phyloP scores from a whole-genome alignment of 2,329 filamentous ascomycete genomes.

The Lachnellula occidentalis region DNA sequence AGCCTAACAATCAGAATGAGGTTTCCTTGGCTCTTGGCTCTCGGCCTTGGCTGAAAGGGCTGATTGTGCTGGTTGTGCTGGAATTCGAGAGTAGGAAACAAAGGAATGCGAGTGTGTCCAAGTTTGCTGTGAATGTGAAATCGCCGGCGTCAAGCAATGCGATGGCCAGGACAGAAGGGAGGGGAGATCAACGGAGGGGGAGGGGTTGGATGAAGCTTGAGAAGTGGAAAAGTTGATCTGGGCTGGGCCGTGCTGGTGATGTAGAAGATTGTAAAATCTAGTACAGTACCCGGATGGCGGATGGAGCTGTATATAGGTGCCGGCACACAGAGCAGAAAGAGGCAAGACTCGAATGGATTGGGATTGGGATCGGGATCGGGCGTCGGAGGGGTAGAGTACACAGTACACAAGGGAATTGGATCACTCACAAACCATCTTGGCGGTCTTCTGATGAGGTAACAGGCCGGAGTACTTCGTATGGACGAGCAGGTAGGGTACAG shows the following conservation, averaged over 20 bases:
- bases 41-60: background rate
- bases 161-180: slow-evolving; percentile 3
- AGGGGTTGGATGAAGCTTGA: background rate
- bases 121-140: slow-evolving; percentile 3
- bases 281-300: background rate
- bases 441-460: slow-evolving; percentile 5
- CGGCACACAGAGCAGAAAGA: too few species aligned
- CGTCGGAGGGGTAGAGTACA: slow-evolving; percentile 3
- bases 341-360: too few species aligned
- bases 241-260: background rate
- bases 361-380: too few species aligned
- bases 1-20: slow-evolving; percentile 17
- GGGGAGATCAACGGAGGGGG: too few species aligned
- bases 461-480: too few species aligned
- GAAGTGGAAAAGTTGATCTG: background rate
- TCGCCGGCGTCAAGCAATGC: slow-evolving; percentile 11
- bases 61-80: slow-evolving; percentile 15
- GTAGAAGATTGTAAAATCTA: background rate
- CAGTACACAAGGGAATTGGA: background rate
- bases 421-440: slow-evolving; percentile 26
- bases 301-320: too few species aligned
- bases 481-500: slow-evolving; percentile 2
- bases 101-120: background rate
- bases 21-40: slow-evolving; percentile 17
- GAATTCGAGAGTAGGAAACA: slow-evolving; percentile 1